phyloP scores from a whole-genome alignment of 371 early-diverging fungal genomes.

The Circinella minor region DNA sequence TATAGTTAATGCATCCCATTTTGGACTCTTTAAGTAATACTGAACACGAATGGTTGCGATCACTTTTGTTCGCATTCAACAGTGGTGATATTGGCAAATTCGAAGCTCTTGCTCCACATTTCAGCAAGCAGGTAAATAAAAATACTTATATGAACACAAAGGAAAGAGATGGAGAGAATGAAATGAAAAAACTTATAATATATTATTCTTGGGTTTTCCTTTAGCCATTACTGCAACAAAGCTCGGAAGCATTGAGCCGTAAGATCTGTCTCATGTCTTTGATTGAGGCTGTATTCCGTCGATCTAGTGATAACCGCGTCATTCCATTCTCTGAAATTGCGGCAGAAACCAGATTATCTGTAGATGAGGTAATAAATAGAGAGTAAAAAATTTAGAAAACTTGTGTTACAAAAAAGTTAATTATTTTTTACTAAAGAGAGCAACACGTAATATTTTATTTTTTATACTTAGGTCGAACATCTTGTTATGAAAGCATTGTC shows the following conservation, averaged over 20 bases:
- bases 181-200: background rate
- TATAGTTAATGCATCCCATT: constrained; percentile 93
- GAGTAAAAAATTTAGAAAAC: background rate
- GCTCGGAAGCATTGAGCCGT: constrained; percentile 79
- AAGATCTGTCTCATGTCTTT: constrained; percentile 97
- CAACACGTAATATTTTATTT: no score
- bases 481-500: constrained; percentile 96
- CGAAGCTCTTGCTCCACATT: constrained; percentile 78
- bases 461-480: constrained; percentile 81
- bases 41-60: constrained; percentile 85
- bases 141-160: no score
- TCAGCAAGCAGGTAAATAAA: constrained; percentile 68
- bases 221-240: constrained; percentile 74
- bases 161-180: background rate
- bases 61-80: constrained; percentile 92
- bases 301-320: constrained; percentile 79
- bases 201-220: constrained; percentile 3
- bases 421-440: background rate
- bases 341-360: constrained; percentile 82
- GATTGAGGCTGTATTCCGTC: constrained; percentile 92
- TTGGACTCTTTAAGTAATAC: constrained; percentile 82
- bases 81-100: constrained; percentile 92
- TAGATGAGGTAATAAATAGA: constrained; percentile 60
- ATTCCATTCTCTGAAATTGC: constrained; percentile 89
- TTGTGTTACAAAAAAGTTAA: background rate